phyloP scores from a whole-genome alignment of 192 early-diverging fungal species.

The Coemansia sp. region DNA sequence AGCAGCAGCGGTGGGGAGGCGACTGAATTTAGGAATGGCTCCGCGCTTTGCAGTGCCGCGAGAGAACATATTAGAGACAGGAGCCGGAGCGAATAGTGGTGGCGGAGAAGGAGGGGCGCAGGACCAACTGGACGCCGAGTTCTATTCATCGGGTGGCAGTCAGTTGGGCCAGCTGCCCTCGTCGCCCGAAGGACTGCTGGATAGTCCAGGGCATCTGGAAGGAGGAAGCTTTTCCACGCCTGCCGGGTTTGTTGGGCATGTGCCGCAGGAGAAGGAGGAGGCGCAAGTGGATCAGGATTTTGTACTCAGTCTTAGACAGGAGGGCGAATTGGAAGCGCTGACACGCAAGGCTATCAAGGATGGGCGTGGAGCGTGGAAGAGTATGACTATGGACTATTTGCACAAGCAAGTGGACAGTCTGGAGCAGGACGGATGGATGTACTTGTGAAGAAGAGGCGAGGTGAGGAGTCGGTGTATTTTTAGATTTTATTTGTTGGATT shows the following conservation, averaged over 20 bases:
- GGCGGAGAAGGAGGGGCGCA: background rate
- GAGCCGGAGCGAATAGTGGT: background rate
- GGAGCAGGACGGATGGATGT: constrained; percentile 44
- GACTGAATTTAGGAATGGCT: constrained; percentile 12
- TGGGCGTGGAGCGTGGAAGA: constrained; percentile 18
- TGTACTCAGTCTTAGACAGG: constrained; percentile 43
- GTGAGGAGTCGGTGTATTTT: no score
- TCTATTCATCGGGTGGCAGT: background rate
- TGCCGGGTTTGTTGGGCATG: background rate
- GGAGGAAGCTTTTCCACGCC: background rate
- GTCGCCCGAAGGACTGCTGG: constrained; percentile 7
- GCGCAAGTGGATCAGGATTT: constrained; percentile 35
- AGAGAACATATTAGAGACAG: background rate
- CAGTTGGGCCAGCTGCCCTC: background rate
- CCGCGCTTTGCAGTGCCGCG: constrained; percentile 1
- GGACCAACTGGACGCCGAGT: background rate
- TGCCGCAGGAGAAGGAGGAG: background rate
- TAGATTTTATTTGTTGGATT: no score
- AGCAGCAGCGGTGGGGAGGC: constrained; percentile 17
- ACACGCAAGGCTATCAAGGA: constrained; percentile 37
- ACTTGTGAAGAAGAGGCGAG: background rate
- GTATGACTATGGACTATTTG: constrained; percentile 25
- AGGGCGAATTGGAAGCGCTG: constrained; percentile 39
- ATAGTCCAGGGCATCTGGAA: constrained; percentile 9
- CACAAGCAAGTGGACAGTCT: constrained; percentile 29